A percentile compares a stretch with the other conserved stretches of the same genome.
These are phyloP conservation scores for Diplodia sapinea DNA, from an alignment of 2,329 filamentous ascomycete genomes.

Conservation along the genomic window DNA sequence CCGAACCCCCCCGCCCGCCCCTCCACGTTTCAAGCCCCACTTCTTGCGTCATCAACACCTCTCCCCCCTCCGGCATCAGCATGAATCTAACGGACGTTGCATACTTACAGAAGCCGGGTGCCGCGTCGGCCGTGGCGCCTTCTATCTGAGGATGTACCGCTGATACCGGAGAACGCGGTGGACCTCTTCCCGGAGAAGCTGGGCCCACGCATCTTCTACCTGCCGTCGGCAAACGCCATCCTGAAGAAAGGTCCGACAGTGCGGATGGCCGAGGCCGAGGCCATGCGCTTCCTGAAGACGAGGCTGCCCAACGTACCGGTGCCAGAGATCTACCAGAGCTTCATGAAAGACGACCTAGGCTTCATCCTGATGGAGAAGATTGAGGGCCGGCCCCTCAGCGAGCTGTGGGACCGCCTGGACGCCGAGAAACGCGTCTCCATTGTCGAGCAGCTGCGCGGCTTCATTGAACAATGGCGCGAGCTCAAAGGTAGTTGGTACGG, in stretches of 20 bases:
- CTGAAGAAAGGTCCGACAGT: slow-evolving; percentile 29
- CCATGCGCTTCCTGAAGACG: slow-evolving; percentile 25
- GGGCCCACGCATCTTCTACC: slow-evolving; percentile 28
- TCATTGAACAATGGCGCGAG: slow-evolving; percentile 32
- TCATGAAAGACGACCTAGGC: slow-evolving; percentile 28
- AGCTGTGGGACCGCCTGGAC: slow-evolving; percentile 32
- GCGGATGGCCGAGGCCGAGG: slow-evolving; percentile 28
- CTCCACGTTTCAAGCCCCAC: slow-evolving; percentile 15
- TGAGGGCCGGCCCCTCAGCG: slow-evolving; percentile 33
- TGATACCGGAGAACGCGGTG: slow-evolving; percentile 29
- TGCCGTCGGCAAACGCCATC: slow-evolving; percentile 29
- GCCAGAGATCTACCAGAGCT: slow-evolving; percentile 29
- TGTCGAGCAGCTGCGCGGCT: slow-evolving; percentile 33
- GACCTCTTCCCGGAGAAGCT: slow-evolving; percentile 29
- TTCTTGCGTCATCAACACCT: slow-evolving; percentile 23
- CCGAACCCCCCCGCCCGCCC: neutral
- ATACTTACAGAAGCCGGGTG: slow-evolving; percentile 26
- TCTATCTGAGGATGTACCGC: slow-evolving; percentile 28
- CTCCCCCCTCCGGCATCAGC: neutral
- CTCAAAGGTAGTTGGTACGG: slow-evolving; percentile 34
- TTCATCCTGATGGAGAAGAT: slow-evolving; percentile 36
- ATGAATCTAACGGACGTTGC: slow-evolving; percentile 29
- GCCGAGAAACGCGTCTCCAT: slow-evolving; percentile 26
- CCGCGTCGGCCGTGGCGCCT: slow-evolving; percentile 25
- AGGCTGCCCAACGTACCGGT: slow-evolving; percentile 8